Conservation (phyloP, 495 filamentous ascomycete genomes). For the Evernia prunastri region DNA sequence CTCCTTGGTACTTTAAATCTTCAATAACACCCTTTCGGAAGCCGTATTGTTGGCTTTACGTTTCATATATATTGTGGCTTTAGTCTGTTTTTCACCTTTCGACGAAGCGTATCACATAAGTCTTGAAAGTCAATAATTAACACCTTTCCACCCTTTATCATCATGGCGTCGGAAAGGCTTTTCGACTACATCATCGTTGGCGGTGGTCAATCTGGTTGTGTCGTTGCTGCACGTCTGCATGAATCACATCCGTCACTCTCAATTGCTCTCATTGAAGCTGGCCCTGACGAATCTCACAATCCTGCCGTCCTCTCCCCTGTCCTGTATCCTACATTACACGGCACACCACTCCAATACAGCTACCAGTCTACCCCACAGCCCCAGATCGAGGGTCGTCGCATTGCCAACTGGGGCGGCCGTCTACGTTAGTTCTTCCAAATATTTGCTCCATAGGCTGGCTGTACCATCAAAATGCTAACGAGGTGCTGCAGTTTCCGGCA, state of each 20-base stretch:
- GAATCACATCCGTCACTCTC: background rate
- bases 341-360: background rate
- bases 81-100: too few relatives aligned
- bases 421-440: background rate
- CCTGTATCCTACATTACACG: constrained; percentile 3
- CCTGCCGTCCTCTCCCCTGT: background rate
- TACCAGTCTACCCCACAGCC: background rate
- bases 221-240: background rate
- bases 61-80: too few relatives aligned
- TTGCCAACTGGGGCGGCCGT: background rate
- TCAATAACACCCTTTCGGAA: too few relatives aligned
- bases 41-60: too few relatives aligned
- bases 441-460: background rate
- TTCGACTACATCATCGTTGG: background rate
- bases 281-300: background rate
- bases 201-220: background rate
- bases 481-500: background rate
- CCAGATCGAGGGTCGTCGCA: background rate
- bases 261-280: background rate
- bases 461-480: background rate
- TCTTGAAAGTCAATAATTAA: too few relatives aligned
- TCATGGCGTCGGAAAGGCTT: too few relatives aligned
- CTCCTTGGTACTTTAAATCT: too few relatives aligned
- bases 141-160: too few relatives aligned
- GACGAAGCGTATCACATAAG: too few relatives aligned